Conservation (phyloP, 23 red algal species). For the Pyropia haitanensis region DNA sequence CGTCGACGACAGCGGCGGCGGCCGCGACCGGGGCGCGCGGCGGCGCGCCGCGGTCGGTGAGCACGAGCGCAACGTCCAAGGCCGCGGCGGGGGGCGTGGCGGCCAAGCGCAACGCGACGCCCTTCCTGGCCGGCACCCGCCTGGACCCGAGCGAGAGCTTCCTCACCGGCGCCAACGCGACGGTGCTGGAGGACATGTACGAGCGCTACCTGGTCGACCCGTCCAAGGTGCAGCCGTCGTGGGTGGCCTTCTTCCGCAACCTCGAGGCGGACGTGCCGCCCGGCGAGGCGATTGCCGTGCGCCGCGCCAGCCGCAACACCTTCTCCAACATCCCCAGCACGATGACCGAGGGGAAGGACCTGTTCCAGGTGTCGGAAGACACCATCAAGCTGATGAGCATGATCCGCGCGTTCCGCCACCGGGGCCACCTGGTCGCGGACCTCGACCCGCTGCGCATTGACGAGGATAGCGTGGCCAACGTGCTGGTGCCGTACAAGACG, state of each 20-base stretch:
- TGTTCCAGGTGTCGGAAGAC: conserved; percentile 83
- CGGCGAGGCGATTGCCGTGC: conserved; percentile 69
- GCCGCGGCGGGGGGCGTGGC: too few species aligned
- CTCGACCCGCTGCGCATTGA: conserved; percentile 81
- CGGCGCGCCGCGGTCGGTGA: too few species aligned
- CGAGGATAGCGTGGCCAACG: conserved; percentile 13
- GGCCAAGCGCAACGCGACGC: conserved; percentile 36
- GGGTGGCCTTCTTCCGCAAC: conserved; percentile 95
- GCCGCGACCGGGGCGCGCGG: too few species aligned
- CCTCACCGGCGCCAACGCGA: conserved; percentile 88
- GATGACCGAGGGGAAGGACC: conserved; percentile 66
- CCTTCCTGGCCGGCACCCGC: conserved; percentile 53
- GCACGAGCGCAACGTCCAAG: too few species aligned
- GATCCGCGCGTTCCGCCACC: conserved; percentile 94
- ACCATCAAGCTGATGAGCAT: conserved; percentile 95
- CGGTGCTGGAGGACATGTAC: conserved; percentile 97
- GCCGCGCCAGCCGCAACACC: conserved; percentile 51
- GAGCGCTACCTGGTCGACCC: conserved; percentile 75
- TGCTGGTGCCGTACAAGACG: conserved; percentile 42
- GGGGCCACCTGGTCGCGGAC: conserved; percentile 97
- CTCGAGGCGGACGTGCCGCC: conserved; percentile 69
- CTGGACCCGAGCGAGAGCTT: conserved; percentile 92
- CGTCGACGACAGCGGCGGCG: too few species aligned
- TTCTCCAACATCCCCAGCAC: conserved; percentile 27
- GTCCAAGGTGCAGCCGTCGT: conserved; percentile 79